Evolutionary conservation across 495 filamentous ascomycete genomes (phyloP).

Genomic region (Neurospora hispaniola): DNA sequence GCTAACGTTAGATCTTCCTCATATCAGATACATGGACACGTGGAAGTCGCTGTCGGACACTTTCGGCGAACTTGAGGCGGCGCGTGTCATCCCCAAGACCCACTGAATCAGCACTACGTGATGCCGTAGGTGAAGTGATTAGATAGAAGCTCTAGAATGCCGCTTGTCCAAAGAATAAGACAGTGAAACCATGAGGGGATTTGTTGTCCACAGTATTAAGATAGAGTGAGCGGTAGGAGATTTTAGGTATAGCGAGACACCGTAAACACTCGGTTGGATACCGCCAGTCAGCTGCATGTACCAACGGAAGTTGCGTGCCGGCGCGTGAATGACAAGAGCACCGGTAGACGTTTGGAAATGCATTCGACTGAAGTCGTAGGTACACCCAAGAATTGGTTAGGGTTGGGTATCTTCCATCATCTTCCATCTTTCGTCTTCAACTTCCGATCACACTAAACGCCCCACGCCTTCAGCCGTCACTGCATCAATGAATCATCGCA

Average conservation of each 20-base stretch:
- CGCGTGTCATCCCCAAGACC: slow-evolving; percentile 22
- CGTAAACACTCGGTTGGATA: not conserved
- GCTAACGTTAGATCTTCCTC: not conserved
- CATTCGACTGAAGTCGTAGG: not conserved
- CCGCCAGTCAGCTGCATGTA: not conserved
- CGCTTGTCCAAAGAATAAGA: not conserved
- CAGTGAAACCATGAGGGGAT: not conserved
- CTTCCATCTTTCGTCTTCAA: not conserved
- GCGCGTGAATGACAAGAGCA: not conserved
- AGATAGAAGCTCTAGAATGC: not conserved
- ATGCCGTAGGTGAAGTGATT: not conserved
- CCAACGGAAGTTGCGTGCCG: not conserved
- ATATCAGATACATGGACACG: slow-evolving; percentile 32
- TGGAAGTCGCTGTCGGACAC: slow-evolving; percentile 41
- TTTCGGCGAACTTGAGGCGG: slow-evolving; percentile 35
- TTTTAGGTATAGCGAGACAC: not conserved
- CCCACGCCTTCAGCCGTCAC: not conserved
- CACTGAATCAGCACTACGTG: not conserved
- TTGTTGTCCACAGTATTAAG: not conserved
- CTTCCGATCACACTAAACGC: not conserved
- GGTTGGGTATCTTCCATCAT: not conserved
- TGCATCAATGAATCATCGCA: slow-evolving; percentile 16
- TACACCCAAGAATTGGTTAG: not conserved
- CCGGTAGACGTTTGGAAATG: not conserved
- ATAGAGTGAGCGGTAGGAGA: not conserved